These are phyloP conservation scores for Lactarius indigo DNA, from an alignment of 768 basidiomycete genomes.

Conservation along the genomic window DNA sequence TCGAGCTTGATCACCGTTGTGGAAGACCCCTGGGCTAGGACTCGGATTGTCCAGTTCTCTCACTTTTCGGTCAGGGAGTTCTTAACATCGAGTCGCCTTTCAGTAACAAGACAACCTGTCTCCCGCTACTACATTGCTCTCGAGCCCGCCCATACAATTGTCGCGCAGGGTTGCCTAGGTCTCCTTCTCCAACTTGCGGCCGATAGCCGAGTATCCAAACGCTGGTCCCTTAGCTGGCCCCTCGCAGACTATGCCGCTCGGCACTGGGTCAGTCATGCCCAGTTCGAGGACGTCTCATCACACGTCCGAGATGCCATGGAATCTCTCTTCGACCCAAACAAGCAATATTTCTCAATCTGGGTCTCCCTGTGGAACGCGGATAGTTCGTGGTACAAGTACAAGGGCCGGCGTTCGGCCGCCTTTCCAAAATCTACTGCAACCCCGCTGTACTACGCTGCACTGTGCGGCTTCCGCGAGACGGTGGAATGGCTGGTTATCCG, in stretches of 20 bases:
- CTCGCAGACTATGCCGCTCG: not conserved
- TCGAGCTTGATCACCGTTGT: constrained; percentile 2
- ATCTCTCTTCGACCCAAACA: not conserved
- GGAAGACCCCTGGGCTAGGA: too few relatives aligned
- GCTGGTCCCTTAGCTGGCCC: too few relatives aligned
- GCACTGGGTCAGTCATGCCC: constrained; percentile 5
- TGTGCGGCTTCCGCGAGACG: not conserved
- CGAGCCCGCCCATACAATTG: not conserved
- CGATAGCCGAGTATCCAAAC: too few relatives aligned
- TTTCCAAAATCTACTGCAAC: too few relatives aligned
- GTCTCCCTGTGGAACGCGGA: not conserved
- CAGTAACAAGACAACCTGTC: not conserved
- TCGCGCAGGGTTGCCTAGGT: not conserved
- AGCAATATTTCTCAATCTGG: not conserved
- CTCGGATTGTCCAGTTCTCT: not conserved
- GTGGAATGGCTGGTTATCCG: not conserved
- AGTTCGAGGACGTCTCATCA: not conserved
- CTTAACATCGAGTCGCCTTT: constrained; percentile 1
- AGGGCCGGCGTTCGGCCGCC: too few relatives aligned
- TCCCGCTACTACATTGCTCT: not conserved
- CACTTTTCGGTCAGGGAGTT: not conserved
- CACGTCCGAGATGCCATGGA: not conserved
- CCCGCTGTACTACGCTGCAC: not conserved
- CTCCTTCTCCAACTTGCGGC: not conserved
- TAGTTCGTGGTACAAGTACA: not conserved